phyloP scores from a whole-genome alignment of 495 filamentous ascomycete species.

The Hypomontagnella monticulosa region DNA sequence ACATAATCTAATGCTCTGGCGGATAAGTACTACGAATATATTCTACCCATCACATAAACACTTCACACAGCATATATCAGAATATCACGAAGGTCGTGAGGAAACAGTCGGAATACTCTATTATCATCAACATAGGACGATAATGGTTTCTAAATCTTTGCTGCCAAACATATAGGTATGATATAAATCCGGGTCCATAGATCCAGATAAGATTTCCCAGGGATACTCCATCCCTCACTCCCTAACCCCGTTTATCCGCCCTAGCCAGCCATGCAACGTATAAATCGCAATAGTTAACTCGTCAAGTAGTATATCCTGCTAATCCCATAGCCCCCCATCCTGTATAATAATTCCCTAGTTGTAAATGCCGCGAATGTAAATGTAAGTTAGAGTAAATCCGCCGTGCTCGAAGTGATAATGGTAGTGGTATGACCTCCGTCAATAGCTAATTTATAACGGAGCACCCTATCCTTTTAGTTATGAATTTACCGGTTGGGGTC shows the following conservation, averaged over 20 bases:
- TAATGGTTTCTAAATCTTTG: too few relatives aligned
- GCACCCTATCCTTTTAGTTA: not conserved
- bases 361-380: constrained; percentile 1
- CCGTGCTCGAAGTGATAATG: not conserved
- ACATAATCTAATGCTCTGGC: too few relatives aligned
- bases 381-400: not conserved
- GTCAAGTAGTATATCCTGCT: constrained; percentile 5
- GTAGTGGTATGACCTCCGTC: not conserved
- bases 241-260: constrained; percentile 27
- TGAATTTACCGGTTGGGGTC: constrained; percentile 25
- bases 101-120: too few relatives aligned
- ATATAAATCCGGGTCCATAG: not conserved
- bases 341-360: constrained; percentile 10
- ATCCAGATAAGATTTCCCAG: not conserved
- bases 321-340: constrained; percentile 5
- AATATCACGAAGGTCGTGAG: too few relatives aligned
- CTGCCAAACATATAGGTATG: not conserved
- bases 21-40: too few relatives aligned
- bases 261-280: constrained; percentile 13
- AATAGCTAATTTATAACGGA: not conserved
- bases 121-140: too few relatives aligned
- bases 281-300: constrained; percentile 13
- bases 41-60: too few relatives aligned
- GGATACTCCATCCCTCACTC: constrained; percentile 3
- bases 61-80: too few relatives aligned